A percentile compares a stretch with the other conserved stretches of the same genome.
phyloP scores from a whole-genome alignment of 257 asterid genomes.

The Primulina tabacum region DNA sequence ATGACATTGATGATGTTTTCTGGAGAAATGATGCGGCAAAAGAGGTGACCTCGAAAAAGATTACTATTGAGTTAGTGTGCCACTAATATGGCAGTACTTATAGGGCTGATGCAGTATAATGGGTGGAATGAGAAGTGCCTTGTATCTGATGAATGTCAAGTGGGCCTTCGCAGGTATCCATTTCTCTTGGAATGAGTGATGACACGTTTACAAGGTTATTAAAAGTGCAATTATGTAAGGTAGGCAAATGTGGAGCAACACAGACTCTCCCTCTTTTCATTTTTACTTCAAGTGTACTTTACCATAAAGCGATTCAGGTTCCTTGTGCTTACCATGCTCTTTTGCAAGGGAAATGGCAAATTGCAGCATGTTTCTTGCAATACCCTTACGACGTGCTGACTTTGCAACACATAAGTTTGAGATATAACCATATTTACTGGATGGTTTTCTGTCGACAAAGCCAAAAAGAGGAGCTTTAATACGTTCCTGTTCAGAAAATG shows the following conservation, averaged over 20 bases:
- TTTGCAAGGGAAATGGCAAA: constrained; percentile 43
- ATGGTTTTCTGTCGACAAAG: constrained; percentile 27
- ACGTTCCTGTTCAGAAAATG: constrained; percentile 37
- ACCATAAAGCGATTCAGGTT: background rate
- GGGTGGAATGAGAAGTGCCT: background rate
- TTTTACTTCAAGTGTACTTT: background rate
- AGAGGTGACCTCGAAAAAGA: background rate
- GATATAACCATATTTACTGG: constrained; percentile 48
- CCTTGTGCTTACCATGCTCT: constrained; percentile 38
- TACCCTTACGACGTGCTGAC: constrained; percentile 65
- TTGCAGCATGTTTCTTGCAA: constrained; percentile 54
- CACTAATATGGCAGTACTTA: background rate
- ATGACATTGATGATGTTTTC: background rate
- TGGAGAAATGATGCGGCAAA: background rate
- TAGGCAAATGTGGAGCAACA: background rate
- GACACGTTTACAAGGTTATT: no score
- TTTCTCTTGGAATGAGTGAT: no score
- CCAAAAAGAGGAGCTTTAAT: constrained; percentile 38
- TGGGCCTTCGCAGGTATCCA: no score
- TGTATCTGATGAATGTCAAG: background rate
- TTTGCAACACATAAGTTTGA: constrained; percentile 71
- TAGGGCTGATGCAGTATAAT: background rate
- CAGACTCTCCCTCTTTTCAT: background rate
- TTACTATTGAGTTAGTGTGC: background rate
- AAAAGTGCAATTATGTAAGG: no score